phyloP scores from a whole-genome alignment of 106 monocot species.

The Dioscorea alata region DNA sequence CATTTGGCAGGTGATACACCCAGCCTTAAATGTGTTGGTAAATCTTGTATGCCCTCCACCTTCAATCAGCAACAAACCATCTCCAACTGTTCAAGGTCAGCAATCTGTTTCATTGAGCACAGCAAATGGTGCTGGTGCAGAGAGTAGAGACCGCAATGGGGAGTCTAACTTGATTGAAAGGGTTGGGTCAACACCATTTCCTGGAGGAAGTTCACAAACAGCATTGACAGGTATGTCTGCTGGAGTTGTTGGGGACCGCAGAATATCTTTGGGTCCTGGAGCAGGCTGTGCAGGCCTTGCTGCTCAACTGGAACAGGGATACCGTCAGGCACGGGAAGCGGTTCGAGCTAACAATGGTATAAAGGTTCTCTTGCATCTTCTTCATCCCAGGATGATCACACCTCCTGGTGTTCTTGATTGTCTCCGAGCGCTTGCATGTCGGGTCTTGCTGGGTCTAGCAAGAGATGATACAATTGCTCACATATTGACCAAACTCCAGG shows the following conservation, averaged over 20 bases:
- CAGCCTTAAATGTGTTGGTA: slow-evolving; percentile 74
- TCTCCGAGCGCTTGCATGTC: slow-evolving; percentile 84
- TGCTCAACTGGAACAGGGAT: slow-evolving; percentile 90
- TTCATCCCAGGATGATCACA: slow-evolving; percentile 77
- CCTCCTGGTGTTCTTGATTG: slow-evolving; percentile 76
- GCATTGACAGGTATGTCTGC: slow-evolving; percentile 21
- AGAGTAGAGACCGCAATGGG: slow-evolving; percentile 49
- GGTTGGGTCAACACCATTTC: slow-evolving; percentile 14
- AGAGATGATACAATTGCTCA: slow-evolving; percentile 95
- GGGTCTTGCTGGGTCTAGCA: slow-evolving; percentile 91
- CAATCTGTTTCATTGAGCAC: slow-evolving; percentile 36
- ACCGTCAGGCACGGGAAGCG: slow-evolving; percentile 84
- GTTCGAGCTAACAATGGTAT: slow-evolving; percentile 97
- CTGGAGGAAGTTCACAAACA: slow-evolving; percentile 18
- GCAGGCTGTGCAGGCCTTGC: slow-evolving; percentile 94
- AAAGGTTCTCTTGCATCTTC: slow-evolving; percentile 91
- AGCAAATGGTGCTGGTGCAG: slow-evolving; percentile 29
- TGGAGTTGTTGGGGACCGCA: slow-evolving; percentile 81
- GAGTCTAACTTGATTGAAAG: slow-evolving; percentile 34
- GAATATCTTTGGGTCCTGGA: slow-evolving; percentile 86
- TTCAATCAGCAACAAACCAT: slow-evolving; percentile 86
- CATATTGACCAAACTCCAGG: slow-evolving; percentile 94
- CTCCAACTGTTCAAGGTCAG: slow-evolving; percentile 32
- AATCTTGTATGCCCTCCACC: slow-evolving; percentile 98
- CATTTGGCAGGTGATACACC: slow-evolving; percentile 65